These are phyloP conservation scores for Acacia pycnantha DNA, from an alignment of 331 rosid species.

Conservation along the genomic window DNA sequence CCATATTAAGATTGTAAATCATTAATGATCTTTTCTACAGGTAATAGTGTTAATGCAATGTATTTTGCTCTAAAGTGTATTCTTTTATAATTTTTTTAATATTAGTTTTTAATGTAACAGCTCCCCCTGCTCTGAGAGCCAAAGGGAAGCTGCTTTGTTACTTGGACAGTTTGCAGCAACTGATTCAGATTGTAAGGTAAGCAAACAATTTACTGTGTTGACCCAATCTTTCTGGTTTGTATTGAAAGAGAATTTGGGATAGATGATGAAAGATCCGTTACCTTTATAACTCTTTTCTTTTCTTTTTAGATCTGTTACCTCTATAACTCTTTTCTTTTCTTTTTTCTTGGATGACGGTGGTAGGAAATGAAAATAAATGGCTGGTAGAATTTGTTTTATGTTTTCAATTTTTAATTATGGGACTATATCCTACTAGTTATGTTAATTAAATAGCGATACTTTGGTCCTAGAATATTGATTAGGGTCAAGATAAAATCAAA, in stretches of 20 bases:
- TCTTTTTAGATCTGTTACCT: not conserved
- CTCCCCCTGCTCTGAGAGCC: slow-evolving; percentile 96
- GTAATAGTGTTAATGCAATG: not conserved
- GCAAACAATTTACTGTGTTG: slow-evolving; percentile 1
- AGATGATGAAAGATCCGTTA: slow-evolving; percentile 3
- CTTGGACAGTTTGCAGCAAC: slow-evolving; percentile 99
- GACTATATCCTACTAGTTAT: slow-evolving; percentile 1
- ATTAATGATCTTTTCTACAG: slow-evolving; percentile 2
- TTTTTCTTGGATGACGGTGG: slow-evolving; percentile 22
- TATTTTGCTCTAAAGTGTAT: not conserved
- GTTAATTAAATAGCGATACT: not conserved
- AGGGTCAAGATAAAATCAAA: not conserved
- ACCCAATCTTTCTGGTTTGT: slow-evolving; percentile 1
- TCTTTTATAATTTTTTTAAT: slow-evolving; percentile 17
- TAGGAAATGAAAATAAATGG: not conserved
- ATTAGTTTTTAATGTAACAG: slow-evolving; percentile 38
- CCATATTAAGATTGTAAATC: not conserved
- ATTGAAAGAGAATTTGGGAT: not conserved
- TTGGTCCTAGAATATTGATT: slow-evolving; percentile 20
- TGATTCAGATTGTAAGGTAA: slow-evolving; percentile 96
- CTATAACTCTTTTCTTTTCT: not conserved
- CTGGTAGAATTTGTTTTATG: slow-evolving; percentile 3
- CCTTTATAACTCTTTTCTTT: not conserved
- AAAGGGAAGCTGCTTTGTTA: slow-evolving; percentile 96
- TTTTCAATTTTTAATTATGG: slow-evolving; percentile 18